These are phyloP conservation scores for Curvularia sp. DNA, from an alignment of 2,329 filamentous ascomycete genomes.

Conservation along the genomic window DNA sequence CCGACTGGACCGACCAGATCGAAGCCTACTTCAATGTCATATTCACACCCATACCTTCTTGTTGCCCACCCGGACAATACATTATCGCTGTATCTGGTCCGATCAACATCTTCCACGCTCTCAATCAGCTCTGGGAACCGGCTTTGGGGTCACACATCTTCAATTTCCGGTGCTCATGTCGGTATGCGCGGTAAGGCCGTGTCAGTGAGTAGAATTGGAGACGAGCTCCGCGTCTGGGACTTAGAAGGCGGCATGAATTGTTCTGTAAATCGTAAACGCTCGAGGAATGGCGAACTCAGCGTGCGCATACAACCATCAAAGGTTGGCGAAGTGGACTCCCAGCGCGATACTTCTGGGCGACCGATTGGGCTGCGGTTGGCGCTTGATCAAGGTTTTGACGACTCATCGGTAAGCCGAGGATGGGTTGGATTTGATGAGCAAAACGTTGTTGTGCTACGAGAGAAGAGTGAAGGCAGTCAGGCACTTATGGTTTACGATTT, in stretches of 20 bases:
- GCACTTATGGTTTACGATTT: constrained; percentile 88
- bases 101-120: constrained; percentile 70
- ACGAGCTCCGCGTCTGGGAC: constrained; percentile 79
- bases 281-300: constrained; percentile 58
- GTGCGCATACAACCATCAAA: constrained; percentile 60
- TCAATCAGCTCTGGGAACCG: constrained; percentile 76
- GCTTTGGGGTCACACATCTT: constrained; percentile 91
- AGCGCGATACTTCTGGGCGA: constrained; percentile 32
- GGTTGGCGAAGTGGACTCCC: constrained; percentile 20
- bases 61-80: constrained; percentile 88
- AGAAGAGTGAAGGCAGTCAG: constrained; percentile 71
- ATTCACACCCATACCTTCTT: constrained; percentile 81
- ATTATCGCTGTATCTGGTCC: constrained; percentile 80
- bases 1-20: constrained; percentile 36
- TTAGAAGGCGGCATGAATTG: constrained; percentile 73
- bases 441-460: constrained; percentile 85
- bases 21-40: constrained; percentile 60
- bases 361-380: constrained; percentile 46
- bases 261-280: constrained; percentile 50
- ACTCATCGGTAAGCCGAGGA: constrained; percentile 57
- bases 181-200: constrained; percentile 86
- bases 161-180: constrained; percentile 84
- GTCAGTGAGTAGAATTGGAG: constrained; percentile 82
- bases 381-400: constrained; percentile 47
- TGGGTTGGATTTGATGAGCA: constrained; percentile 92